Evolutionary conservation across 495 filamentous ascomycete species (phyloP).

Genomic region (Aspergillus bridgeri): DNA sequence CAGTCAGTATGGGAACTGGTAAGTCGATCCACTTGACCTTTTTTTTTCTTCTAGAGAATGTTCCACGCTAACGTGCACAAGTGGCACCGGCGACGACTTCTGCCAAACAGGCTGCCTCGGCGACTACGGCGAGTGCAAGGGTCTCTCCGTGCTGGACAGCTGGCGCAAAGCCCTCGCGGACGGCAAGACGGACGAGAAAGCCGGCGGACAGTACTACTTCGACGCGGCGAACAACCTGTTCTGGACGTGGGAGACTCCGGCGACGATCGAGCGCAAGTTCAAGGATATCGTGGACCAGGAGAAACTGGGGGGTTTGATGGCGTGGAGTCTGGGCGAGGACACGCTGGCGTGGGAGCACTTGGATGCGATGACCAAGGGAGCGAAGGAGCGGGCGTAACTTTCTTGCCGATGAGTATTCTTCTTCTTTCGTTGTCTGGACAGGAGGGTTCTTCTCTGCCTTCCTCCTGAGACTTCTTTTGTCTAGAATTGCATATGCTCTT

Average conservation of each 20-base stretch:
- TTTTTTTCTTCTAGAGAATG: not conserved
- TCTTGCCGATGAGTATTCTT: not conserved
- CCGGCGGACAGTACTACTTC: slow-evolving; percentile 68
- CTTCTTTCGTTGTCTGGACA: not conserved
- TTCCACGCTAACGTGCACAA: no score
- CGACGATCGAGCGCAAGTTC: slow-evolving; percentile 61
- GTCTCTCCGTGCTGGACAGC: slow-evolving; percentile 34
- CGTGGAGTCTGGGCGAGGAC: slow-evolving; percentile 74
- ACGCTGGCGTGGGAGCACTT: slow-evolving; percentile 57
- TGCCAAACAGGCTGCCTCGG: slow-evolving; percentile 38
- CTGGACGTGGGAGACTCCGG: slow-evolving; percentile 74
- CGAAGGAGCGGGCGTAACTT: slow-evolving; percentile 23
- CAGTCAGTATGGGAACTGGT: slow-evolving; percentile 40
- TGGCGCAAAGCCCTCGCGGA: slow-evolving; percentile 49
- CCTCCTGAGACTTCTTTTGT: no score
- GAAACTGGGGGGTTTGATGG: slow-evolving; percentile 65
- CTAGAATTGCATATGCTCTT: no score
- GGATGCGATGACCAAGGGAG: slow-evolving; percentile 50
- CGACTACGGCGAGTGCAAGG: slow-evolving; percentile 44
- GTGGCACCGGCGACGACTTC: slow-evolving; percentile 34
- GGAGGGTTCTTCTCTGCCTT: no score
- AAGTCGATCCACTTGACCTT: no score
- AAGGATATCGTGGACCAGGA: slow-evolving; percentile 54
- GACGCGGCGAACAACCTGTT: slow-evolving; percentile 57
- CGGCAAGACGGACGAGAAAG: slow-evolving; percentile 54